Evolutionary conservation across 2,329 filamentous ascomycete genomes (phyloP), one percentile per base, ranked within the genome.

Genomic region (Phaeosphaeriaceae sp.): DNA sequence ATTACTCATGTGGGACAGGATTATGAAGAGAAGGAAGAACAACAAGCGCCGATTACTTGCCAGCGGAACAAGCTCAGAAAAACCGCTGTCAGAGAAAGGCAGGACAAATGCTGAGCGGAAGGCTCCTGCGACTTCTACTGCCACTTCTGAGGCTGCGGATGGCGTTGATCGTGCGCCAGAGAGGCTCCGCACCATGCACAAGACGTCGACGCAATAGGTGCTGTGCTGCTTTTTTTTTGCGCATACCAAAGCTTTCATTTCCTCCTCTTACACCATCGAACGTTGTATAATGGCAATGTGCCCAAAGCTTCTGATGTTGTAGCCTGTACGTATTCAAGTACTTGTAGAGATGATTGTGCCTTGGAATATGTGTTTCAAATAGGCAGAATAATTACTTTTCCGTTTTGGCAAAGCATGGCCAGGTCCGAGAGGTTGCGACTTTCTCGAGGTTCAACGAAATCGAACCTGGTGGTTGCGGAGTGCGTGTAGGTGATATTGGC

Each of bases 401-500:
- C 13, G 26, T 35, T 35, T 6, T 35, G 30, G 13, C 7, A 3
- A 35, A 9, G 3, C 10, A 35, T 35, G 7, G 30, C 30, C 30
- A 15, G 30, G 13, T 35, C 10, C 13, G 30, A 35, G 30, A 35
- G 13, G 7, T 35, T 35, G 30, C 30, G 10, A 15, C 3, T 4
- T n/a, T 40, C 11, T 5, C 15, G 3, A 17, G 15, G 15, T 40
- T 40, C 19, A 51, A 9, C 51, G 52, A 15, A 57, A 17, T 23
- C 56, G 59, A 30, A 67, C 59, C 10, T 57, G 55, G 54, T 61
- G 64, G n/a, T 61, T 60, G 21, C 52, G 42, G 28, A 69, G 44
- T 1, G 55, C 63, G 35, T 55, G 40, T 10, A 69, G 52, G 44
- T 70, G 71, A 47, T 69, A 74, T 48, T 75, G 70, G 26, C 61